These are phyloP conservation scores for Smittium mucronatum DNA, from an alignment of 371 early-diverging fungal genomes.

Conservation along the genomic window DNA sequence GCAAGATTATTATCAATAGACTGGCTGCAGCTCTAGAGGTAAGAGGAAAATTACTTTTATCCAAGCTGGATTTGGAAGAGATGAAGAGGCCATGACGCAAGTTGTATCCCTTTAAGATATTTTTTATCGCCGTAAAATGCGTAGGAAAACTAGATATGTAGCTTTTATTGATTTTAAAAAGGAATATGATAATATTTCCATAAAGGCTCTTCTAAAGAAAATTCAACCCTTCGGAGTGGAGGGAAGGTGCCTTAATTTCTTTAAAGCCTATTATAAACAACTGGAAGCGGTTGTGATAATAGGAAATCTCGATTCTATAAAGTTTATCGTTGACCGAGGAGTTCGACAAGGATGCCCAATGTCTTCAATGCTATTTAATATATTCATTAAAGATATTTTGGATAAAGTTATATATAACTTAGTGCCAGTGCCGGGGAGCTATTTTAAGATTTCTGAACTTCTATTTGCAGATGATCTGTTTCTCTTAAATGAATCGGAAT, in stretches of 20 bases:
- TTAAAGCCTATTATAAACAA: background rate
- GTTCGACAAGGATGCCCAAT: background rate
- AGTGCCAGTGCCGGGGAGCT: background rate
- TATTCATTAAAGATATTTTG: slow-evolving; percentile 1
- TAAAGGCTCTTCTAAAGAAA: background rate
- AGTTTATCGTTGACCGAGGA: background rate
- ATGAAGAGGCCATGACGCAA: background rate
- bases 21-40: background rate
- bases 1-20: background rate
- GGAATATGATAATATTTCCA: background rate
- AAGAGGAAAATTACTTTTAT: background rate
- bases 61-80: background rate
- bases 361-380: slow-evolving; percentile 5
- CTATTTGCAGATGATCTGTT: slow-evolving; percentile 6
- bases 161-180: slow-evolving; percentile 1
- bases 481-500: background rate
- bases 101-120: background rate
- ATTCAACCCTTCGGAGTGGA: background rate
- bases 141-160: background rate
- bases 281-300: background rate
- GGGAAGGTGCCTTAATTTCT: background rate
- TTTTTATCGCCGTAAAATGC: background rate
- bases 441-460: background rate
- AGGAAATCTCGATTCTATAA: background rate
- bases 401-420: background rate